Evolutionary conservation across 345 rosid genomes (phyloP).

Genomic region (Arabis hirsuta): DNA sequence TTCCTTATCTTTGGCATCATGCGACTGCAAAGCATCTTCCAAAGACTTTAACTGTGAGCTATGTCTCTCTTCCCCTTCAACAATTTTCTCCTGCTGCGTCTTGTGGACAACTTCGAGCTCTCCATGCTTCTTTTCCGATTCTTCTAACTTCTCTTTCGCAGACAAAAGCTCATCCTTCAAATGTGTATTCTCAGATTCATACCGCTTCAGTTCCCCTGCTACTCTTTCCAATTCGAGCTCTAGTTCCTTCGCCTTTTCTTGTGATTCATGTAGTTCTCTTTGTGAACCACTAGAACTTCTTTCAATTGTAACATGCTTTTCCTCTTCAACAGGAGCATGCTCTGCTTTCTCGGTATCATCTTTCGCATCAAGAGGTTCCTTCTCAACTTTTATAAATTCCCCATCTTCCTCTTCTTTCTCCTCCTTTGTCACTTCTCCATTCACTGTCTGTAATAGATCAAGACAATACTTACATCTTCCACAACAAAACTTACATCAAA

Average conservation of each 20-base stretch:
- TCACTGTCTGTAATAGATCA: conserved; percentile 49
- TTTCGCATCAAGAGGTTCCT: conserved; percentile 70
- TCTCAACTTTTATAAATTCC: conserved; percentile 94
- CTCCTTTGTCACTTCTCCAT: conserved; percentile 53
- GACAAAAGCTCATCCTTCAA: conserved; percentile 63
- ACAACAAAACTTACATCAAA: conserved; percentile 10
- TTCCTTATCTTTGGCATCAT: conserved; percentile 76
- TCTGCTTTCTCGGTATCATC: conserved; percentile 49
- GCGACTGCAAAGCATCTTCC: conserved; percentile 70
- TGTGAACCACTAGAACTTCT: conserved; percentile 62
- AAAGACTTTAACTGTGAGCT: conserved; percentile 57
- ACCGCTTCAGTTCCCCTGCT: conserved; percentile 63
- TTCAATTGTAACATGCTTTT: conserved; percentile 42
- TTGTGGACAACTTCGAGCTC: conserved; percentile 68
- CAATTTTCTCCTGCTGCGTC: conserved; percentile 68
- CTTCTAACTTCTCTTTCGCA: conserved; percentile 62
- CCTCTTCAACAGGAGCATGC: conserved; percentile 41
- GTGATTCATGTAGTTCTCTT: conserved; percentile 80
- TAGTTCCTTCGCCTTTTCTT: conserved; percentile 78
- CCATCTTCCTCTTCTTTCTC: conserved; percentile 87
- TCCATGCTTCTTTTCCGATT: conserved; percentile 57
- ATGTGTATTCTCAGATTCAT: conserved; percentile 64
- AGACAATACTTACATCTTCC: conserved; percentile 30
- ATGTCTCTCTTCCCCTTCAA: conserved; percentile 70
- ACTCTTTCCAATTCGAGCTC: conserved; percentile 81